These are phyloP conservation scores for Angophora floribunda DNA, from an alignment of 345 rosid genomes.

Conservation along the genomic window DNA sequence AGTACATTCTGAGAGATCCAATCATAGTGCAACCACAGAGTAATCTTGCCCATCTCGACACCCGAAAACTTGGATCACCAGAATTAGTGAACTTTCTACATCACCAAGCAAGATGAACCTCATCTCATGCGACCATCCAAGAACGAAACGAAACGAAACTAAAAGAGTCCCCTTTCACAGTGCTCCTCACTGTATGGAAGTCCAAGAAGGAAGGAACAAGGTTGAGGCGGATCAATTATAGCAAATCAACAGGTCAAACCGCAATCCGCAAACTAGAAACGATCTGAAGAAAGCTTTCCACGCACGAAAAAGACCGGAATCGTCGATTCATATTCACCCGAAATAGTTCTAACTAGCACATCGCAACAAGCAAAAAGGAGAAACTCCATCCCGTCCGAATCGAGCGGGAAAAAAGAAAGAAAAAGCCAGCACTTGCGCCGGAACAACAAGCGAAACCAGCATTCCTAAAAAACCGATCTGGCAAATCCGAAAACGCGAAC, in stretches of 20 bases:
- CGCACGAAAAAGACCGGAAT: not conserved
- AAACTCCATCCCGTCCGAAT: not conserved
- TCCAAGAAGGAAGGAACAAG: not conserved
- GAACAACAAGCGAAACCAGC: not conserved
- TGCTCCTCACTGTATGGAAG: not conserved
- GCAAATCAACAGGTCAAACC: not conserved
- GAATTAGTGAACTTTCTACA: not conserved
- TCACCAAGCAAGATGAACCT: not conserved
- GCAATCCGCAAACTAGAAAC: not conserved
- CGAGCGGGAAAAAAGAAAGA: not conserved
- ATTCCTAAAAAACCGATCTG: not conserved
- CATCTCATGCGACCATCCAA: not conserved
- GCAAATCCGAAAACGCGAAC: not conserved
- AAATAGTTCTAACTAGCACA: not conserved
- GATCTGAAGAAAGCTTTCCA: not conserved
- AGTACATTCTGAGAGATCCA: not conserved
- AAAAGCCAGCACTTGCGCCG: not conserved
- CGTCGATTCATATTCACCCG: not conserved
- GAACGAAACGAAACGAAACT: not conserved
- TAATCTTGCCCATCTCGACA: not conserved
- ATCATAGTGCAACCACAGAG: not conserved
- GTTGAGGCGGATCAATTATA: not conserved
- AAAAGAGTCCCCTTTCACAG: not conserved
- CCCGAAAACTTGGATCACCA: not conserved
- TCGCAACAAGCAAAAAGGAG: not conserved